phyloP scores from a whole-genome alignment of 225 moss, liverwort and hornwort species.

The Marchantia paleacea region DNA sequence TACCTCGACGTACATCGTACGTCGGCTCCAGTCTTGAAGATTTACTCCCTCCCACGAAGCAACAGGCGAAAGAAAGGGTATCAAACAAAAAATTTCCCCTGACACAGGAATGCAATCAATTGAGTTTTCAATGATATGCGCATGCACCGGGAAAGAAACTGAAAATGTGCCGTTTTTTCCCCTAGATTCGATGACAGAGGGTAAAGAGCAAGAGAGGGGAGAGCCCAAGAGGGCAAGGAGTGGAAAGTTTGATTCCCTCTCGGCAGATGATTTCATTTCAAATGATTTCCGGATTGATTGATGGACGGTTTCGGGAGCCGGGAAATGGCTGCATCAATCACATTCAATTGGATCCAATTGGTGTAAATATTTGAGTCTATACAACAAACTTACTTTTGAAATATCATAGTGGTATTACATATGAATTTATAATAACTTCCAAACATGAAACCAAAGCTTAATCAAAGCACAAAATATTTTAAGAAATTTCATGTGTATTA shows the following conservation, averaged over 20 bases:
- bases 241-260: slow-evolving; percentile 7
- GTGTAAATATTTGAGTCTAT: no score
- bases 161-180: background rate
- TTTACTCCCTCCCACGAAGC: no score
- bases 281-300: slow-evolving; percentile 3
- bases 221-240: background rate
- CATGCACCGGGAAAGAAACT: background rate
- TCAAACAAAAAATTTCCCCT: background rate
- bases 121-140: background rate
- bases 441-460: no score
- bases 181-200: background rate
- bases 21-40: no score
- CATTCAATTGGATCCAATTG: background rate
- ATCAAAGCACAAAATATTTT: no score
- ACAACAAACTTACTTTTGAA: no score
- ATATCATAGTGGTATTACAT: no score
- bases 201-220: background rate
- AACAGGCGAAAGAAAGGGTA: no score
- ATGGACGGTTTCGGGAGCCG: background rate
- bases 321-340: background rate
- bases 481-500: no score
- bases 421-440: no score
- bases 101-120: background rate
- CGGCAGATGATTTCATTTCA: background rate
- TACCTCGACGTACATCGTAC: no score